phyloP scores from a whole-genome alignment of 768 basidiomycete genomes.

The Lentinula lateritia region DNA sequence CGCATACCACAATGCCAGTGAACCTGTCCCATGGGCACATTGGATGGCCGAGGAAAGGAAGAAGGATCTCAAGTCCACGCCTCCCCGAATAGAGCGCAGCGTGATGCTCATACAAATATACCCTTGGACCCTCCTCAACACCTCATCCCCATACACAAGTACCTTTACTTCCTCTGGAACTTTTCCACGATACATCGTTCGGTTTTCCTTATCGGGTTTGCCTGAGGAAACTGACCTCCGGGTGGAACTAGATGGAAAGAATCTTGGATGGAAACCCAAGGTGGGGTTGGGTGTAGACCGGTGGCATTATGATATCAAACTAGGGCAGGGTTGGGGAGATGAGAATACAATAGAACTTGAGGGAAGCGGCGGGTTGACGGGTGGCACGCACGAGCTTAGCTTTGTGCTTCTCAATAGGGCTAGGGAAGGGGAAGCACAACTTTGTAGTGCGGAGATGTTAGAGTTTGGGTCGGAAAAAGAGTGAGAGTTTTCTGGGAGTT shows the following conservation, averaged over 20 bases:
- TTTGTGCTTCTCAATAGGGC: slow-evolving; percentile 49
- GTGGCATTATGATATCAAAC: slow-evolving; percentile 67
- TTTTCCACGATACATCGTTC: slow-evolving; percentile 55
- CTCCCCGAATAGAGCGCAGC: slow-evolving; percentile 55
- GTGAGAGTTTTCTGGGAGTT: slow-evolving; percentile 30
- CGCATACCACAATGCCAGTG: slow-evolving; percentile 37
- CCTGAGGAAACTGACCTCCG: slow-evolving; percentile 46
- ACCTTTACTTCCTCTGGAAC: slow-evolving; percentile 59
- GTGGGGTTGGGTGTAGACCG: slow-evolving; percentile 58
- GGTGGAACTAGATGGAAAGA: slow-evolving; percentile 55
- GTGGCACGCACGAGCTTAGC: slow-evolving; percentile 51
- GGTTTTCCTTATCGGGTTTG: slow-evolving; percentile 71
- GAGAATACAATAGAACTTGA: slow-evolving; percentile 25
- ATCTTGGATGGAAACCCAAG: slow-evolving; percentile 56
- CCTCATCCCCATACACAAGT: slow-evolving; percentile 50
- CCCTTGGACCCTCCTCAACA: slow-evolving; percentile 70
- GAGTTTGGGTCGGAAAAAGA: slow-evolving; percentile 64
- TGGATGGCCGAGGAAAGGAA: slow-evolving; percentile 40
- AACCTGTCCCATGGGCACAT: slow-evolving; percentile 59
- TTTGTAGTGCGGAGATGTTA: slow-evolving; percentile 72
- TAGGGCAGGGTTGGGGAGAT: slow-evolving; percentile 28
- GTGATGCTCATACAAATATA: slow-evolving; percentile 74
- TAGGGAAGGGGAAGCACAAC: slow-evolving; percentile 53
- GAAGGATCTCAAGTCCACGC: slow-evolving; percentile 13
- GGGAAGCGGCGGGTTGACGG: slow-evolving; percentile 24